Conservation (phyloP, 2,329 filamentous ascomycete species). For the Tolypocladium sp. region DNA sequence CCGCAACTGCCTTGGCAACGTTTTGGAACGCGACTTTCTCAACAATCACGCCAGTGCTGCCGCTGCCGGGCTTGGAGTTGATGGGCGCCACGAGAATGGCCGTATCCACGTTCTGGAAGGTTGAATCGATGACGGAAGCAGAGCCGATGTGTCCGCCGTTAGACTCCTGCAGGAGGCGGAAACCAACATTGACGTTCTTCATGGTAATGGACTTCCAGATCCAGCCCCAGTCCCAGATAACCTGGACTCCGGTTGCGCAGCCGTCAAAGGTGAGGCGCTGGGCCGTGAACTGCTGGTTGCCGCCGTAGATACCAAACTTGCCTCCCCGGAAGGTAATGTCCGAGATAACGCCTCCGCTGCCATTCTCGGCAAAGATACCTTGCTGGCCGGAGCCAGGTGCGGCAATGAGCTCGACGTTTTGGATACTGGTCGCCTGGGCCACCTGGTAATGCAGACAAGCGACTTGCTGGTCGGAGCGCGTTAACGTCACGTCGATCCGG, state of each 20-base stretch:
- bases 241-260: conserved; percentile 54
- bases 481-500: not conserved
- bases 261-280: conserved; percentile 56
- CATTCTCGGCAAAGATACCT: conserved; percentile 16
- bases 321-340: conserved; percentile 56
- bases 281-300: conserved; percentile 60
- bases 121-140: not conserved
- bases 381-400: not conserved
- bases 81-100: too few relatives aligned
- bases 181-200: conserved; percentile 4
- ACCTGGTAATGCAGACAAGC: conserved; percentile 12
- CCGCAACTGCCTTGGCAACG: not conserved
- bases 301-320: conserved; percentile 33
- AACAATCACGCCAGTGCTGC: not conserved
- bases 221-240: conserved; percentile 70
- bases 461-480: not conserved
- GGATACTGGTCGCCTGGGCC: conserved; percentile 12
- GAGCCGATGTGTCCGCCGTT: not conserved
- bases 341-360: conserved; percentile 32
- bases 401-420: conserved; percentile 10
- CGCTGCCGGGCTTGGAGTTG: too few relatives aligned
- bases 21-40: not conserved
- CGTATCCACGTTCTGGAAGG: too few relatives aligned
- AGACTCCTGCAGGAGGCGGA: conserved; percentile 1
- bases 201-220: conserved; percentile 23